Evolutionary conservation across 768 basidiomycete species (phyloP).

Genomic region (Neoboletus brunneissimus): DNA sequence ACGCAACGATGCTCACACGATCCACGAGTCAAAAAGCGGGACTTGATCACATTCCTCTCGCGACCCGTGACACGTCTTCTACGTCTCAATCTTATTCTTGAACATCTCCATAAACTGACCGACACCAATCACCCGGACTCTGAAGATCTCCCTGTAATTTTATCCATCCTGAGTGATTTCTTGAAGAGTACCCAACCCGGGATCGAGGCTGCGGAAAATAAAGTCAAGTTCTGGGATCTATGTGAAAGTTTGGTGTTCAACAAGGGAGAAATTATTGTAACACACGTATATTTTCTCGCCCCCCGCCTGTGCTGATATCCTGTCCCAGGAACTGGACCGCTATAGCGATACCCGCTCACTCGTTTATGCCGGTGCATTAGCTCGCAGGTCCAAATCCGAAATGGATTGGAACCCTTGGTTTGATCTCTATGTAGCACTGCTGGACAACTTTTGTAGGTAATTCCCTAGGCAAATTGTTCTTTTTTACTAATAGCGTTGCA

Average conservation of each 20-base stretch:
- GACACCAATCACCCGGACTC: constrained; percentile 75
- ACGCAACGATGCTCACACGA: constrained; percentile 60
- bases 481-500: constrained; percentile 26
- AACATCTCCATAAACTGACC: constrained; percentile 65
- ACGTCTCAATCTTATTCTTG: constrained; percentile 69
- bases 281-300: constrained; percentile 21
- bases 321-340: constrained; percentile 72
- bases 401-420: constrained; percentile 69
- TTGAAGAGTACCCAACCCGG: constrained; percentile 88
- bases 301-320: constrained; percentile 3
- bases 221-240: constrained; percentile 83
- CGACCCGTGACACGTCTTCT: constrained; percentile 89
- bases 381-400: constrained; percentile 59
- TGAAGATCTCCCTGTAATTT: constrained; percentile 70
- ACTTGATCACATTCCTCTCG: constrained; percentile 78
- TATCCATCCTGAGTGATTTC: constrained; percentile 64
- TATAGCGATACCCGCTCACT: constrained; percentile 74
- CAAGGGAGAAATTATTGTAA: constrained; percentile 78
- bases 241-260: constrained; percentile 73
- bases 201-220: constrained; percentile 85
- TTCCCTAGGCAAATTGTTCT: background rate
- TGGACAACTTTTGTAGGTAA: constrained; percentile 74
- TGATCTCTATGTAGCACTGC: constrained; percentile 60
- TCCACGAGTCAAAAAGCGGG: constrained; percentile 68
- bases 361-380: constrained; percentile 62